Conservation (phyloP, 257 asterid genomes). For the Rehmannia glutinosa region DNA sequence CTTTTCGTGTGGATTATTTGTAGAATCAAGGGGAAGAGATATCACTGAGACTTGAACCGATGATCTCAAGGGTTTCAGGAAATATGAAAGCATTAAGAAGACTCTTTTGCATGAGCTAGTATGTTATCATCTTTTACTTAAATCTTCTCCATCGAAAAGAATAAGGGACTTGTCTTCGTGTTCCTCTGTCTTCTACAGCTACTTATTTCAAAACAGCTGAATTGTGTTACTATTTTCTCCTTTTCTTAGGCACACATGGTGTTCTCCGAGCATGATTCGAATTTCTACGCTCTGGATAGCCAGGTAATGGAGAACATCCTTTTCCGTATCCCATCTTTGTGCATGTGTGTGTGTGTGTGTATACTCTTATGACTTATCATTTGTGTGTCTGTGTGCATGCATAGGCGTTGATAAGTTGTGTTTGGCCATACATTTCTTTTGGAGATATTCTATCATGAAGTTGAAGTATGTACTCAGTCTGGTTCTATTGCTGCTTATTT, state of each 20-base stretch:
- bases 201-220: background rate
- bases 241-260: constrained; percentile 85
- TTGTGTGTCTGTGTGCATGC: background rate
- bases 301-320: constrained; percentile 45
- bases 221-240: constrained; percentile 11
- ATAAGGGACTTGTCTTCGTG: background rate
- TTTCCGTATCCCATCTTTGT: constrained; percentile 2
- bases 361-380: too few relatives aligned
- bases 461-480: too few relatives aligned
- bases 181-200: background rate
- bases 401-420: background rate
- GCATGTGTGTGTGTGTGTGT: background rate
- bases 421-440: too few relatives aligned
- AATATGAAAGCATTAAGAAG: constrained; percentile 75
- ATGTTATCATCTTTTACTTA: constrained; percentile 3
- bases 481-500: constrained; percentile 12
- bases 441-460: too few relatives aligned
- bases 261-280: constrained; percentile 73
- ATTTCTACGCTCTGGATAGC: constrained; percentile 64
- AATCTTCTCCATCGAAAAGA: background rate
- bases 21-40: constrained; percentile 97
- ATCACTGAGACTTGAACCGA: constrained; percentile 90
- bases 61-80: constrained; percentile 94
- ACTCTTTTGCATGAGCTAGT: constrained; percentile 95
- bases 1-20: constrained; percentile 16